Base-by-base conservation (phyloP, 2,329 filamentous ascomycete species). In the Triangularia setosa region DNA sequence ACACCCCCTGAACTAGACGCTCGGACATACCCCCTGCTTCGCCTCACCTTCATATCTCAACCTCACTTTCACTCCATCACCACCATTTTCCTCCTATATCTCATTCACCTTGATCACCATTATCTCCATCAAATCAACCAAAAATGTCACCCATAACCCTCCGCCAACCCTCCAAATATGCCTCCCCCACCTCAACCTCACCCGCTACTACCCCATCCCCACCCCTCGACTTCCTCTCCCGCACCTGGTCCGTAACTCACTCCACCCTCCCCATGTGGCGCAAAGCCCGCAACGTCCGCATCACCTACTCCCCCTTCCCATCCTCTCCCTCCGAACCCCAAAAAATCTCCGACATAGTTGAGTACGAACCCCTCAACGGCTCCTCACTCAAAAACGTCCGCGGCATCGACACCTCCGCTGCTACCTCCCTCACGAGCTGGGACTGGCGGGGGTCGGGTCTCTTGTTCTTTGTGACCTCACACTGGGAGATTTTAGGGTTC, bases 401-500 rank as follows among this genome's bases (percentile, higher is more conserved):
- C 12, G 91, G 91, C 35, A 74, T 91, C 62, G 90, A 93, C 76
- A 83, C 79, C 18, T 12, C 44, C n/a, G 9, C 23, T 4, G 6
- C 24, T 8, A 55, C 44, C 7, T 68, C 74, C 21, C 73, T 75
- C 60, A 72, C 75, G 55, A 80, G 76, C 25, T 91, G 90, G 87
- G 82, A 89, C 71, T 96, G 92, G 92, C 82, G 90, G 56, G 92
- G 92, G 8, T 91, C 87, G 72, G 90, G 91, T 8, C 85, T 83
- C 84, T 77, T 96, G 66, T 84, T 83, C 74, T 87, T 94, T 69
- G 89, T 90, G 25, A 84, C 81, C 16, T 89, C 85, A 55, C 87
- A 92, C 72, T 96, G 92, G 92, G 91, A 96, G 80, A 79, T 95
- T 1, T 76, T 96, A 18, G 91, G 89, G 2, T 93, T 86, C 81